phyloP scores from a whole-genome alignment of 768 basidiomycete species.

The Lactarius hengduanensis region DNA sequence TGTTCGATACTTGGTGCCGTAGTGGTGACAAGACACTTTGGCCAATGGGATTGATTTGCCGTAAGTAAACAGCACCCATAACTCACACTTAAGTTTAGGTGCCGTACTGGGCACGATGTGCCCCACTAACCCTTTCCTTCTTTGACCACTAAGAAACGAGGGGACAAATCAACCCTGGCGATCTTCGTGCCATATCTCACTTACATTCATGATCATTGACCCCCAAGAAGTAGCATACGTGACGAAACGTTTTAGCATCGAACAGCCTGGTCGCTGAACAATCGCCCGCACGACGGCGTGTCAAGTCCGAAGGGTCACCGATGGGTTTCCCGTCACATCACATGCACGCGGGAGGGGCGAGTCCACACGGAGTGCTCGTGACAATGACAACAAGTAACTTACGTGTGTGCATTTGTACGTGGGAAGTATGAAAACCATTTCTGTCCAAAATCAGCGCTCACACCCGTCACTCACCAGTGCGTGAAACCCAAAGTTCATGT shows the following conservation, averaged over 20 bases:
- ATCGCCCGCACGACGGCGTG: not conserved
- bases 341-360: not conserved
- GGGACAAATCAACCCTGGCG: not conserved
- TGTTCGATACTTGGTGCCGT: not conserved
- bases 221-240: not conserved
- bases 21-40: not conserved
- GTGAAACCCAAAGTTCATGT: not conserved
- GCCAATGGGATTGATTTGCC: not conserved
- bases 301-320: constrained; percentile 5
- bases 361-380: constrained; percentile 9
- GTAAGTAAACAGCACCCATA: not conserved
- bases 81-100: not conserved
- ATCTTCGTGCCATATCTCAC: not conserved
- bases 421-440: constrained; percentile 1
- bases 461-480: not conserved
- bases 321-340: not conserved
- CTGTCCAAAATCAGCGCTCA: not conserved
- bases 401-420: not conserved
- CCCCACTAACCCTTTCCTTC: not conserved
- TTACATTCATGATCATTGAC: not conserved
- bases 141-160: not conserved
- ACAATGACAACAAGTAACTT: not conserved
- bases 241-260: not conserved
- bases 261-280: not conserved
- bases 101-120: constrained; percentile 2